phyloP scores from a whole-genome alignment of 495 filamentous ascomycete species.

The Daldinia concentrica region DNA sequence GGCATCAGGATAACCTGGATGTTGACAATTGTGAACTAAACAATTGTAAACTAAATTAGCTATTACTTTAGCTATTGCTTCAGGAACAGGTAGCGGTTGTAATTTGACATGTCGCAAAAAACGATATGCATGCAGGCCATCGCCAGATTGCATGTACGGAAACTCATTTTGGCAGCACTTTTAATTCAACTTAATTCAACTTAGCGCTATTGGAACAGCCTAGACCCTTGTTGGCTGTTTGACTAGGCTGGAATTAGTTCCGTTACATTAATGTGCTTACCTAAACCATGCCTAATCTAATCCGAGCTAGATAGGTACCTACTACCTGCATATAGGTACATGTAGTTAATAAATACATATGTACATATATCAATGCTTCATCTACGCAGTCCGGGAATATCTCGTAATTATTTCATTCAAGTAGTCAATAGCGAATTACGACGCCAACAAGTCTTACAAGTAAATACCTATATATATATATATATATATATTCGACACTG shows the following conservation, averaged over 20 bases:
- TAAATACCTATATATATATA: too few relatives aligned
- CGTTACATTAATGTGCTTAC: too few relatives aligned
- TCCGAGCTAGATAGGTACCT: too few relatives aligned
- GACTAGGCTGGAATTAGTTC: too few relatives aligned
- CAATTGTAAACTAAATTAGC: conserved; percentile 6
- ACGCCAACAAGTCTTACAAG: background rate
- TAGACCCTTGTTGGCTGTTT: conserved; percentile 26
- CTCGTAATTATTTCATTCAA: background rate
- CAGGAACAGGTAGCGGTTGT: conserved; percentile 24
- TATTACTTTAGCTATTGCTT: conserved; percentile 14
- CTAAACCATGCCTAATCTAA: too few relatives aligned
- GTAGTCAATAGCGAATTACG: background rate
- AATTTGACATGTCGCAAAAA: conserved; percentile 41
- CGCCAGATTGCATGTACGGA: conserved; percentile 30
- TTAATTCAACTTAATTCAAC: conserved; percentile 22
- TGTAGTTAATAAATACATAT: too few relatives aligned
- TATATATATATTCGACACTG: background rate
- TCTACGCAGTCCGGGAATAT: background rate
- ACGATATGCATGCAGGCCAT: conserved; percentile 27
- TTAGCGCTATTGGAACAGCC: conserved; percentile 21
- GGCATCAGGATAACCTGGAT: conserved; percentile 25
- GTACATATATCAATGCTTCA: too few relatives aligned
- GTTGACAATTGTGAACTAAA: conserved; percentile 6
- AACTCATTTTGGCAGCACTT: conserved; percentile 29
- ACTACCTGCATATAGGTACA: too few relatives aligned